Conservation (phyloP, 345 rosid genomes). For the Pistacia atlantica region DNA sequence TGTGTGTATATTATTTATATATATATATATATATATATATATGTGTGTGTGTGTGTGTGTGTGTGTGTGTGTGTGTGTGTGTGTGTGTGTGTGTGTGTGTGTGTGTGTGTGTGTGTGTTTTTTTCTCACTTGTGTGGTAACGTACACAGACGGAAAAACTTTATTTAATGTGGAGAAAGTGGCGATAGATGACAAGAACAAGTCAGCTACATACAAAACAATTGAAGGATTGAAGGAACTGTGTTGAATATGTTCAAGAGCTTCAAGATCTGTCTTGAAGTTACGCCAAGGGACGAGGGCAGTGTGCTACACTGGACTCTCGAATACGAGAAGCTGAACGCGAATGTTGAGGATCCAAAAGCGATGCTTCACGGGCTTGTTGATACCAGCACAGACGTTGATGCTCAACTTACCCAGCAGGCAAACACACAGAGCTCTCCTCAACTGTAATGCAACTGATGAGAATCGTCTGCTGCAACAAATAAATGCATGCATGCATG, state of each 20-base stretch:
- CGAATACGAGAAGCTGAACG: slow-evolving; percentile 24
- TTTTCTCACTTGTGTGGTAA: no score
- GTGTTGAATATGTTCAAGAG: slow-evolving; percentile 32
- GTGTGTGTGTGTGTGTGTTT: no score
- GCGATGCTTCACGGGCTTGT: not conserved
- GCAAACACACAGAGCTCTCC: not conserved
- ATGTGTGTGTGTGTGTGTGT: no score
- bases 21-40: no score
- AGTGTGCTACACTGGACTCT: slow-evolving; percentile 29
- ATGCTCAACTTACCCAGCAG: slow-evolving; percentile 11
- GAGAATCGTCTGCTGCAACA: no score
- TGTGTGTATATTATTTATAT: no score
- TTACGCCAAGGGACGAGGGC: slow-evolving; percentile 29
- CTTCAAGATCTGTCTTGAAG: slow-evolving; percentile 19
- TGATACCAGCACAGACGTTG: slow-evolving; percentile 16
- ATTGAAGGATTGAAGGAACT: slow-evolving; percentile 45
- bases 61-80: no score
- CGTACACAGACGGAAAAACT: no score
- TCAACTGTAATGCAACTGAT: no score
- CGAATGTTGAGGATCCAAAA: slow-evolving; percentile 12
- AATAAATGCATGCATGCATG: no score
- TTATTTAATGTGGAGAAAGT: slow-evolving; percentile 30
- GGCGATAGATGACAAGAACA: slow-evolving; percentile 41
- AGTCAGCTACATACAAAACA: slow-evolving; percentile 24
- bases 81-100: no score